Evolutionary conservation across 1,284 basidiomycete species (phyloP).

Genomic region (Fomes fomentarius): DNA sequence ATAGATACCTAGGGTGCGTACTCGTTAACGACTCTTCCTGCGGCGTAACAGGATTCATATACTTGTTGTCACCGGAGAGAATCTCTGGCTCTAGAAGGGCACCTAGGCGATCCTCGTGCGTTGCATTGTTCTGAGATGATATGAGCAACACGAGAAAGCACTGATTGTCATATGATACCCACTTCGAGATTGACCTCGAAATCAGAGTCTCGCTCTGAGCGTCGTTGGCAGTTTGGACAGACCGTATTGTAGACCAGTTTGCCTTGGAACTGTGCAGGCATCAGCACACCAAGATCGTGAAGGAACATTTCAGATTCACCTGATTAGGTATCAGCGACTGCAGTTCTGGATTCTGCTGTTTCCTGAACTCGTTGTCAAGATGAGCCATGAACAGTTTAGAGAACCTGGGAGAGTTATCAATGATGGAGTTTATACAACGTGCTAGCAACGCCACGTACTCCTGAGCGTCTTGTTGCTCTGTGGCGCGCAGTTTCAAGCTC

Average conservation of each 20-base stretch:
- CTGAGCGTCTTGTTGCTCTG: slow-evolving; percentile 93
- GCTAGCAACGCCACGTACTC: slow-evolving; percentile 58
- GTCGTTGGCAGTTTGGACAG: slow-evolving; percentile 70
- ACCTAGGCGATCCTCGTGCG: slow-evolving; percentile 71
- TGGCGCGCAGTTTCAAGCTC: slow-evolving; percentile 75
- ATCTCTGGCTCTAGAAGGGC: slow-evolving; percentile 67
- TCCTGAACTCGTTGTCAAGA: slow-evolving; percentile 83
- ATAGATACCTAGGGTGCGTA: slow-evolving; percentile 64
- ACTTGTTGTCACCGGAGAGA: slow-evolving; percentile 84
- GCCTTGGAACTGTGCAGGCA: slow-evolving; percentile 77
- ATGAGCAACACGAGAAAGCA: slow-evolving; percentile 2
- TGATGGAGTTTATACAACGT: slow-evolving; percentile 5
- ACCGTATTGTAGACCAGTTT: slow-evolving; percentile 77
- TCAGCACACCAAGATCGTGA: neutral
- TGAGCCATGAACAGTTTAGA: slow-evolving; percentile 92
- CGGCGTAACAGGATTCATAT: slow-evolving; percentile 20
- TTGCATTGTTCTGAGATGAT: slow-evolving; percentile 61
- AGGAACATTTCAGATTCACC: slow-evolving; percentile 40
- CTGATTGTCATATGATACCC: slow-evolving; percentile 10
- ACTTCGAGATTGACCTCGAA: slow-evolving; percentile 88
- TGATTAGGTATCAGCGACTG: slow-evolving; percentile 72
- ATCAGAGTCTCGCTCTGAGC: slow-evolving; percentile 65
- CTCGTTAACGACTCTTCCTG: too few species aligned
- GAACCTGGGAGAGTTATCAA: slow-evolving; percentile 58
- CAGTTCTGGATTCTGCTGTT: slow-evolving; percentile 63